phyloP scores from a whole-genome alignment of 768 basidiomycete species.

The Tylopilus subfusipes region DNA sequence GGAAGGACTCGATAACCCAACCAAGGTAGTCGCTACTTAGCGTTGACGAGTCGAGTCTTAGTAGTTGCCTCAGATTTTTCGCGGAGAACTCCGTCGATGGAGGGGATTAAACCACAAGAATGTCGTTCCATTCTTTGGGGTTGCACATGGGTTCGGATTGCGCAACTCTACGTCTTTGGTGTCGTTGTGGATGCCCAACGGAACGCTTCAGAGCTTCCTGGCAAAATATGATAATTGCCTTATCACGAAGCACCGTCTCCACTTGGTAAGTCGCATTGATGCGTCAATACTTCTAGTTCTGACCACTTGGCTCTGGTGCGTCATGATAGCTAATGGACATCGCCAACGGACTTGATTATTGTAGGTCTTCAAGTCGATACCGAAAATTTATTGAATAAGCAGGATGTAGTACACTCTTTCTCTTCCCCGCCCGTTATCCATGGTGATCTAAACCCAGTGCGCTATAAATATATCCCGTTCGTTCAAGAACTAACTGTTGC shows the following conservation, averaged over 20 bases:
- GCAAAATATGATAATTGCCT: neutral
- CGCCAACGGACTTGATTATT: constrained; percentile 12
- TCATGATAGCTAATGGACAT: constrained; percentile 13
- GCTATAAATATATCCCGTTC: neutral
- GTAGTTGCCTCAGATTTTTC: constrained; percentile 7
- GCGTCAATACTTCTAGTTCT: too few species aligned
- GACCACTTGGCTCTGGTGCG: neutral
- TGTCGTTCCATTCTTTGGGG: constrained; percentile 25
- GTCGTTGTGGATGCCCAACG: neutral
- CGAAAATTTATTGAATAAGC: neutral
- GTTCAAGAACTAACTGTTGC: neutral
- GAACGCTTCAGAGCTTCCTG: constrained; percentile 19
- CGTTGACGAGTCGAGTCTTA: neutral
- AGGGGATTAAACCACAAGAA: constrained; percentile 19
- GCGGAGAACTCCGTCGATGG: constrained; percentile 25
- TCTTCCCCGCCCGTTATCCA: neutral
- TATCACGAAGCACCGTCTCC: neutral
- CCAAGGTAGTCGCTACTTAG: neutral
- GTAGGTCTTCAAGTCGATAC: neutral
- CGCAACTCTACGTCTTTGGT: constrained; percentile 9
- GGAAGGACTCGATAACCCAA: neutral
- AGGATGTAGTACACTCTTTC: constrained; percentile 8
- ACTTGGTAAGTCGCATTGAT: neutral
- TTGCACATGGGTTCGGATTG: constrained; percentile 24
- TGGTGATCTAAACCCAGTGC: constrained; percentile 14